Evolutionary conservation across 768 basidiomycete species (phyloP).

Genomic region (Gloeophyllum trabeum): DNA sequence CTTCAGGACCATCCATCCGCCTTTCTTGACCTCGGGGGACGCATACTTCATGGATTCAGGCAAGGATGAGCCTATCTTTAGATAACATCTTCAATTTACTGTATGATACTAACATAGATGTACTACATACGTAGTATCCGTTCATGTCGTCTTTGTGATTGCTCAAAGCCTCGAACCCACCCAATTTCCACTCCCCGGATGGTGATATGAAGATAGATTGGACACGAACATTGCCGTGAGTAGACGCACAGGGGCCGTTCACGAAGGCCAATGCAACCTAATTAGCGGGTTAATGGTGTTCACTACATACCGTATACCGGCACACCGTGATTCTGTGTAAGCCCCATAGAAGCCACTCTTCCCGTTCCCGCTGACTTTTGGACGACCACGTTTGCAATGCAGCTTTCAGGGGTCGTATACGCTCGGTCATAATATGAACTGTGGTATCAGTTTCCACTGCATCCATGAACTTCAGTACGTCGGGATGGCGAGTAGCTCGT

Average conservation of each 20-base stretch:
- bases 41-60: conserved; percentile 52
- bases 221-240: conserved; percentile 71
- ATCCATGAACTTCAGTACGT: conserved; percentile 93
- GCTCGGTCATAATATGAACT: conserved; percentile 92
- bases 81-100: conserved; percentile 10
- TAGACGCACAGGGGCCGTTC: conserved; percentile 73
- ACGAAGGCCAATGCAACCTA: conserved; percentile 87
- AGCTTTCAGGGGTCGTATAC: conserved; percentile 63
- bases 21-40: conserved; percentile 82
- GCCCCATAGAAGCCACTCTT: conserved; percentile 93
- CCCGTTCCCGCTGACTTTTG: conserved; percentile 51
- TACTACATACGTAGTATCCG: conserved; percentile 64
- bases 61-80: conserved; percentile 59
- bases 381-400: conserved; percentile 52
- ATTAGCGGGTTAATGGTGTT: conserved; percentile 3
- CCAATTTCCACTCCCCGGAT: conserved; percentile 94
- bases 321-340: conserved; percentile 80
- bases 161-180: conserved; percentile 87
- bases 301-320: conserved; percentile 9
- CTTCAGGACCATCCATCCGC: conserved; percentile 75
- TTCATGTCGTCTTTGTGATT: conserved; percentile 70
- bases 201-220: conserved; percentile 82
- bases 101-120: conserved; percentile 5
- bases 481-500: conserved; percentile 87
- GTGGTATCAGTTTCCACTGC: conserved; percentile 80